A percentile compares a stretch with the other conserved stretches of the same genome.
Evolutionary conservation across 768 basidiomycete species (phyloP).

Genomic region (Lactarius sanguifluus): DNA sequence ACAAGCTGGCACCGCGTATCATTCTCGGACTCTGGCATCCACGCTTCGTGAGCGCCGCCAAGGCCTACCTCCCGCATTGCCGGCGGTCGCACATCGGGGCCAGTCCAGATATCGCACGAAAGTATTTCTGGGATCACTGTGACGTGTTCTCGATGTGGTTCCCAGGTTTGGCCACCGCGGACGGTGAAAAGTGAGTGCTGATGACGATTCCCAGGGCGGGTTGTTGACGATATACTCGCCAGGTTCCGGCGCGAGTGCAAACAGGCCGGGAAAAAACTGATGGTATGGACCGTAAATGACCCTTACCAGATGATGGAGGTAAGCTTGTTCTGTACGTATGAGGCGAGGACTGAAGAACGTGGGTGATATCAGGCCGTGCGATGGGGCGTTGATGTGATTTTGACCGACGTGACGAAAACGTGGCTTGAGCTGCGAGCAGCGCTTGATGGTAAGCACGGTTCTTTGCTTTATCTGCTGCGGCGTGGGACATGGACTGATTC

Average conservation of each 20-base stretch:
- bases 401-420: conserved; percentile 45
- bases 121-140: conserved; percentile 88
- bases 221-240: background rate
- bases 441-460: conserved; percentile 30
- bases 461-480: background rate
- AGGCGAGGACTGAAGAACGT: conserved; percentile 34
- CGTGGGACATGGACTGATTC: conserved; percentile 10
- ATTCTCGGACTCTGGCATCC: conserved; percentile 91
- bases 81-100: conserved; percentile 82
- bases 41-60: conserved; percentile 77
- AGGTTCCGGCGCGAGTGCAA: conserved; percentile 85
- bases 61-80: conserved; percentile 75
- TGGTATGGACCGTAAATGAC: conserved; percentile 97
- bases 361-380: conserved; percentile 52
- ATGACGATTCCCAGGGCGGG: background rate
- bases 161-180: conserved; percentile 61
- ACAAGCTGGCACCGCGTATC: conserved; percentile 72
- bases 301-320: conserved; percentile 90
- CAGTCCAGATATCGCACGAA: conserved; percentile 67
- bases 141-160: conserved; percentile 88
- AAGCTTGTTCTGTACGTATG: conserved; percentile 31
- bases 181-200: conserved; percentile 63
- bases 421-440: conserved; percentile 42
- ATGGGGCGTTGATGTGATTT: conserved; percentile 48
- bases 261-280: conserved; percentile 72